Percentiles rank a stretch among this genome's conserved stretches.
Conservation (phyloP, 768 basidiomycete genomes). For the Tubosaeta sp. region DNA sequence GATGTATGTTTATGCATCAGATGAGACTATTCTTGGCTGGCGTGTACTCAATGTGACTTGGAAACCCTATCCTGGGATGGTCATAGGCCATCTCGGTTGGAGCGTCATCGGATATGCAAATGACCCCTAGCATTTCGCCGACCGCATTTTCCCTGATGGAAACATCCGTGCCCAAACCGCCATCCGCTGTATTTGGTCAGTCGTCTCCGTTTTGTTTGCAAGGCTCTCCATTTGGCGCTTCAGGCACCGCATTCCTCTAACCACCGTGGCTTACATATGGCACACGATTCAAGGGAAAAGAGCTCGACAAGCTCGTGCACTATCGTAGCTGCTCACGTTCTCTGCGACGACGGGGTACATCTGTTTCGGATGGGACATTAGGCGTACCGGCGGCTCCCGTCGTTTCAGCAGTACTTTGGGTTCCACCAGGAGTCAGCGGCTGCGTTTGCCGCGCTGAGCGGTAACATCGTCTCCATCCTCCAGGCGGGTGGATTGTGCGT, state of each 20-base stretch:
- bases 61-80: slow-evolving; percentile 44
- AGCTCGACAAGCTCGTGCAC: too few relatives aligned
- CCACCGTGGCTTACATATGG: too few relatives aligned
- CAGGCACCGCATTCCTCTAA: background rate
- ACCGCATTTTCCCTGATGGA: slow-evolving; percentile 14
- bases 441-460: slow-evolving; percentile 27
- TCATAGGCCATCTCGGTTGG: slow-evolving; percentile 20
- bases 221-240: slow-evolving; percentile 14
- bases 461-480: slow-evolving; percentile 37
- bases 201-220: slow-evolving; percentile 26
- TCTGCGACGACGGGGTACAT: slow-evolving; percentile 33
- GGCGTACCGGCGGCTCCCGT: slow-evolving; percentile 35
- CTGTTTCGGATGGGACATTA: slow-evolving; percentile 37
- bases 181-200: slow-evolving; percentile 35
- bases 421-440: background rate
- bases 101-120: slow-evolving; percentile 30
- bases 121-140: slow-evolving; percentile 22
- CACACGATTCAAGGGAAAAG: too few relatives aligned
- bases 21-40: slow-evolving; percentile 76
- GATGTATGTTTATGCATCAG: slow-evolving; percentile 71
- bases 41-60: slow-evolving; percentile 55
- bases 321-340: slow-evolving; percentile 22
- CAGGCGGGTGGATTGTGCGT: slow-evolving; percentile 35
- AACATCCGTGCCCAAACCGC: slow-evolving; percentile 25
- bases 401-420: slow-evolving; percentile 21